Evolutionary conservation across 108 stramenopile species (phyloP), one percentile per base, ranked within the genome.

Genomic region (Nannochloropsis oceanica): DNA sequence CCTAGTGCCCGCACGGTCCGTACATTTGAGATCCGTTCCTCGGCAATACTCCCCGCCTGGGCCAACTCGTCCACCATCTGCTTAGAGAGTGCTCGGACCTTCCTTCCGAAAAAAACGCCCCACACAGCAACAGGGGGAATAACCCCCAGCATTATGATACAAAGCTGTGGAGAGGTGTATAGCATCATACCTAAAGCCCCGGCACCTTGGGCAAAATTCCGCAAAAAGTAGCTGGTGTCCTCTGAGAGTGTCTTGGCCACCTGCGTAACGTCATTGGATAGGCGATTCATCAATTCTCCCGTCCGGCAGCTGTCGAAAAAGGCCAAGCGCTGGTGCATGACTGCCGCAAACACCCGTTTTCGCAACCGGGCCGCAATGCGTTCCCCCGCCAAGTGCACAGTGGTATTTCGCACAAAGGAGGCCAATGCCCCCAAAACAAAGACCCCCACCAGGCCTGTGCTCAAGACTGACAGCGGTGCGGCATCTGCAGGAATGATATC

Each of bases 191-290:
- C 59, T 2, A 73, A 9, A 18, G 59, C 59, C 0, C 59, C 59
- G 22, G 59, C 59, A 7, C 59, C 59, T n/a, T 73, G 59, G 2
- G 59, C 59, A 10, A 73, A 73, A 9, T 73, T 73, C 59, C 59
- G 59, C 59, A 73, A n/a, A 18, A 34, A 34, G 18, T 34, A 81
- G 81, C 27, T 73, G 18, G 59, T 73, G n/a, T 73, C 59, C 59
- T 73, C 59, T 5, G 59, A 73, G n/a, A 96, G 85, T 0, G 93
- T 92, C 27, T 90, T 87, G 84, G 94, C 93, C 79, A 96, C 88
- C 46, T 93, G 87, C 59, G 90, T 90, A 27, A 93, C 87, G 91
- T 96, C 95, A 42, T 89, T 85, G 0, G 82, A 42, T 44, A 89
- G 80, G 27, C 85, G 59, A 25, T 80, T 44, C n/a, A 85, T 82